Evolutionary conservation across 2,329 filamentous ascomycete species (phyloP), one percentile per base, ranked within the genome.

Genomic region (Ambrosiella cleistominuta): DNA sequence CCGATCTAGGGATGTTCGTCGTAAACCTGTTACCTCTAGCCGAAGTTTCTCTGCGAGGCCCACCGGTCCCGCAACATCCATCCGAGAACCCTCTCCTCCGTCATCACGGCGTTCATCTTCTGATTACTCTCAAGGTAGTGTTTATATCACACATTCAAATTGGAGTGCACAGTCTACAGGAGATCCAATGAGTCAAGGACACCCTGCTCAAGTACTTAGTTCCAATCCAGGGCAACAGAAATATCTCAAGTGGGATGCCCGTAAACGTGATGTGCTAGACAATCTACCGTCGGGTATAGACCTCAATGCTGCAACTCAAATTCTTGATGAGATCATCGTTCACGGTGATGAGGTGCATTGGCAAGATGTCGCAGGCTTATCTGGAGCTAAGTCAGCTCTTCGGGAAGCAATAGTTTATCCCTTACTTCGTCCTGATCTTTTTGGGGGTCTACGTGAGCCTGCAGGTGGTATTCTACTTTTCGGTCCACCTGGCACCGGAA

Each of bases 351-450:
- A 95, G 66, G 93, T 98, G 1, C 88, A 86, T 65, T 98, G 93
- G 93, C 79, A 81, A 53, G 93, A 98, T 66, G 86, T 98, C 59
- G 90, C 93, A 0, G 93, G 93, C 0, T 73, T 98, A 3, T 87
- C 95, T 54, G 78, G 86, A 57, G 93, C 93, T 39, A 98, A 98
- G 67, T 87, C 82, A 58, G 90, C 93, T 0, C 72, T 98, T 54
- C 91, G 95, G 66, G 93, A 98, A 70, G 89, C 89, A 0, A 93
- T 98, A 1, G 91, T 98, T 1, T 98, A 98, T 65, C 93, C 93
- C 0, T 97, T 98, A 67, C 73, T 98, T 9, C 85, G 93, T 1
- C 93, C 93, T 1, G 93, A 98, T 69, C 73, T 98, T 1, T 98
- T 98, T 71, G 93, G 91, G 79, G 93, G 93, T 0, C 76, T 98